Percentiles rank a stretch among this genome's conserved stretches.
Conservation (phyloP, 2,329 filamentous ascomycete genomes). For the Ascocoryne sarcoides region DNA sequence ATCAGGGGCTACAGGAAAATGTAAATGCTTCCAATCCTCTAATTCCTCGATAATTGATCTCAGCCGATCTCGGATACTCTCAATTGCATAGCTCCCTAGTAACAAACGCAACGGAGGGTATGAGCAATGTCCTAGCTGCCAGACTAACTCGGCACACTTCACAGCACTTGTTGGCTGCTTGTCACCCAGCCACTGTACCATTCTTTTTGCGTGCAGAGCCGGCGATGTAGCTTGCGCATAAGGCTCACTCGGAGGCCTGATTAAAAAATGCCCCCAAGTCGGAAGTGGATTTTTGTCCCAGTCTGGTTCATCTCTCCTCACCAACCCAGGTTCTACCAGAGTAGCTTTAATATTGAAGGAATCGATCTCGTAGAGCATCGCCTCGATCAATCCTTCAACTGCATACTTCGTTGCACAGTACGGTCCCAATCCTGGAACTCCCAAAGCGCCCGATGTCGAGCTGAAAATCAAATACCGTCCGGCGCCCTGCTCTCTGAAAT, state of each 20-base stretch:
- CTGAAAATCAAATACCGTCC: conserved; percentile 94
- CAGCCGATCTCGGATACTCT: conserved; percentile 85
- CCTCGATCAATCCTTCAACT: conserved; percentile 89
- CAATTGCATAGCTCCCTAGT: conserved; percentile 89
- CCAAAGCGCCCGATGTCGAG: conserved; percentile 83
- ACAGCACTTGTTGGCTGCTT: conserved; percentile 87
- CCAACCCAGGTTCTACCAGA: conserved; percentile 82
- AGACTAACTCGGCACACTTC: conserved; percentile 86
- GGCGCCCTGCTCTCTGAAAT: conserved; percentile 66
- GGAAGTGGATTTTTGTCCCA: conserved; percentile 47
- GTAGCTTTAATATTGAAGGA: conserved; percentile 88
- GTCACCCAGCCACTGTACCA: conserved; percentile 91
- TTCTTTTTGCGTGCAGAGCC: conserved; percentile 77
- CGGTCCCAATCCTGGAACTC: conserved; percentile 83
- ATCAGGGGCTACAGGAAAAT: conserved; percentile 46
- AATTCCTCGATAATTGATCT: conserved; percentile 90
- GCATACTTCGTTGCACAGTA: conserved; percentile 98
- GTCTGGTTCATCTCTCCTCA: conserved; percentile 74
- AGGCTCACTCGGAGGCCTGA: conserved; percentile 75
- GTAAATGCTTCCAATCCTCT: conserved; percentile 85
- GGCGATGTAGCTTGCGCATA: conserved; percentile 74
- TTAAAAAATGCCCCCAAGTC: conserved; percentile 84
- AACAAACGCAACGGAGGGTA: conserved; percentile 81
- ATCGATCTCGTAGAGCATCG: conserved; percentile 93
- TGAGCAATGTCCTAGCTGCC: conserved; percentile 91